These are phyloP conservation scores for Pseudocercospora fuligena DNA, from an alignment of 2,329 filamentous ascomycete species.

Conservation along the genomic window DNA sequence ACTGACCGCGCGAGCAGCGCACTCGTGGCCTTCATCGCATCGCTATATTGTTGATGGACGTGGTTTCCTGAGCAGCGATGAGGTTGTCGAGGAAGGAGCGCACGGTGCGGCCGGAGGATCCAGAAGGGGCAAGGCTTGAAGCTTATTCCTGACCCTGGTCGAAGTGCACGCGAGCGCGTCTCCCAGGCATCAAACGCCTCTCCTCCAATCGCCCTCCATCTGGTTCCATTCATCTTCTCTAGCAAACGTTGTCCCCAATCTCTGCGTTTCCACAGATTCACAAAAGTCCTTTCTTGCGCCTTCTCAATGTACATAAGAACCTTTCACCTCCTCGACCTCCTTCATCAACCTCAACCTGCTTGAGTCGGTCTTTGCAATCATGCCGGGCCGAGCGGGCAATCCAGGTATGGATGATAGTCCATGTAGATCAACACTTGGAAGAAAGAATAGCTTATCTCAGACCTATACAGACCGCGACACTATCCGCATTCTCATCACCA, in stretches of 20 bases:
- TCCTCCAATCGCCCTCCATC: conserved; percentile 1
- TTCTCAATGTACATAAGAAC: conserved; percentile 1
- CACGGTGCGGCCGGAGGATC: conserved; percentile 8
- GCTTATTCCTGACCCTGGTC: background rate
- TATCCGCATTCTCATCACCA: conserved; percentile 91
- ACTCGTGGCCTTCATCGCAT: conserved; percentile 37
- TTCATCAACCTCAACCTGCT: background rate
- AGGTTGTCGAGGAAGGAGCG: conserved; percentile 20
- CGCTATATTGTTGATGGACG: conserved; percentile 13
- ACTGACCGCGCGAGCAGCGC: conserved; percentile 68
- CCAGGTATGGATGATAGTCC: conserved; percentile 14
- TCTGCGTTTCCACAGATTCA: background rate
- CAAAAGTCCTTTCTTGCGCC: background rate
- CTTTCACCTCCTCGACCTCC: background rate
- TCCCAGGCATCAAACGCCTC: background rate
- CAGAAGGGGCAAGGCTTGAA: background rate
- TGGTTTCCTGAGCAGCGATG: conserved; percentile 14
- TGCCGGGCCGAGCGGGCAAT: background rate
- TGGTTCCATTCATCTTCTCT: background rate
- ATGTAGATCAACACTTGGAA: conserved; percentile 10
- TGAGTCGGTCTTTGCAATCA: background rate
- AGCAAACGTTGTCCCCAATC: background rate
- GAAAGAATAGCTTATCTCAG: conserved; percentile 14
- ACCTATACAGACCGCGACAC: conserved; percentile 69
- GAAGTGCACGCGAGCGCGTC: background rate